Conservation (phyloP, 116 monocot genomes). For the Iris pallida region DNA sequence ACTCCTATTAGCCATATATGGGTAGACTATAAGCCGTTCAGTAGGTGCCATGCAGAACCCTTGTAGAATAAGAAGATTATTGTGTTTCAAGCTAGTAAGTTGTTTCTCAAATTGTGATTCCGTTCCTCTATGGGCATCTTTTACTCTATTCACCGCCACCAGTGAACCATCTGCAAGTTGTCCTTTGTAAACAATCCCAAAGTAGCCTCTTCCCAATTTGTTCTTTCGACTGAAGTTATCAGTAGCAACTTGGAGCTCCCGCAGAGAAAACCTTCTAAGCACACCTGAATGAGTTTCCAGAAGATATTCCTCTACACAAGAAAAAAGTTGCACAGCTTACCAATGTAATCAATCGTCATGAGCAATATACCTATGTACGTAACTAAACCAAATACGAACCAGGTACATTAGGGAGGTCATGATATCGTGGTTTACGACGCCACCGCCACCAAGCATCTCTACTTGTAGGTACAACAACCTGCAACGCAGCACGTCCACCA, state of each 20-base stretch:
- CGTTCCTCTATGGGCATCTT: slow-evolving; percentile 35
- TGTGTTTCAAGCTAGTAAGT: slow-evolving; percentile 43
- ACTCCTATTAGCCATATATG: slow-evolving; percentile 52
- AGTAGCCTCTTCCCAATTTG: slow-evolving; percentile 44
- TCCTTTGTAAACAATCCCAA: slow-evolving; percentile 48
- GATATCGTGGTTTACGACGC: no score
- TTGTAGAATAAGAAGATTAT: slow-evolving; percentile 35
- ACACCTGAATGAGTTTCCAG: slow-evolving; percentile 43
- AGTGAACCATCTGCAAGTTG: slow-evolving; percentile 39
- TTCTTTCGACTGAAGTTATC: slow-evolving; percentile 40
- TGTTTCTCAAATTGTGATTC: slow-evolving; percentile 41
- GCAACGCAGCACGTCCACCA: no score
- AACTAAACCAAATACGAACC: no score
- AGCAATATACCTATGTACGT: no score
- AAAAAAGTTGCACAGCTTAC: not conserved
- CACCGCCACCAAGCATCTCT: no score
- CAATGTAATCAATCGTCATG: no score
- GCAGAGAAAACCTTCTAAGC: slow-evolving; percentile 41
- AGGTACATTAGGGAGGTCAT: no score
- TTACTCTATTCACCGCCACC: slow-evolving; percentile 43
- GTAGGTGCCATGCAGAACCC: slow-evolving; percentile 53
- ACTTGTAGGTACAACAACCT: no score
- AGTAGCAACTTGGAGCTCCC: slow-evolving; percentile 45
- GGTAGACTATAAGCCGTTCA: slow-evolving; percentile 45
- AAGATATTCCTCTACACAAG: slow-evolving; percentile 37